Percentiles rank a stretch among this genome's conserved stretches.
Evolutionary conservation across 1,139 yeast species (phyloP).

Genomic region (Geotrichum carabidarum): DNA sequence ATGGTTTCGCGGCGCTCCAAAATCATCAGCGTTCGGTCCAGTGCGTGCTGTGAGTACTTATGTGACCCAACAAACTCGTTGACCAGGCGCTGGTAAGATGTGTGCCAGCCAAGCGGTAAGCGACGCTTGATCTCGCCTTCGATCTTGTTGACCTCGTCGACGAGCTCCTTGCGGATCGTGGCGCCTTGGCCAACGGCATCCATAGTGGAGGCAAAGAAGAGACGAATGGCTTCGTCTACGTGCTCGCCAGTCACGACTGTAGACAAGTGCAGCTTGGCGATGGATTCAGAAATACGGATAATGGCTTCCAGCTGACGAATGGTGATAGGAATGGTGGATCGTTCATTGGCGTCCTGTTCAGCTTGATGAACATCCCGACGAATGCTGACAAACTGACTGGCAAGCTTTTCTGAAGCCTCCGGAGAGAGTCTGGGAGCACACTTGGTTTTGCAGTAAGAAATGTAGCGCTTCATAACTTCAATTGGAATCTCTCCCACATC

Average conservation of each 20-base stretch:
- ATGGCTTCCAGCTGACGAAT: conserved; percentile 97
- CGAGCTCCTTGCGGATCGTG: conserved; percentile 47
- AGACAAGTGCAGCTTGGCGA: conserved; percentile 78
- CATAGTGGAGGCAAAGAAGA: conserved; percentile 96
- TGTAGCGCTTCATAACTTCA: conserved; percentile 84
- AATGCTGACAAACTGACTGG: conserved; percentile 92
- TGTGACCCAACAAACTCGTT: conserved; percentile 68
- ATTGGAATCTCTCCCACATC: conserved; percentile 86
- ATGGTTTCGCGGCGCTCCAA: conserved; percentile 83
- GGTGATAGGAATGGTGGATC: conserved; percentile 95
- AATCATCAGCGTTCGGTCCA: conserved; percentile 77
- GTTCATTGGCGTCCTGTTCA: conserved; percentile 77
- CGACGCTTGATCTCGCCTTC: conserved; percentile 85
- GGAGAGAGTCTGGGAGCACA: conserved; percentile 91
- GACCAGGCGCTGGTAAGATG: conserved; percentile 77
- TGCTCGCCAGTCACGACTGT: conserved; percentile 86
- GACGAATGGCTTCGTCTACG: conserved; percentile 90
- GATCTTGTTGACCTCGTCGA: conserved; percentile 67
- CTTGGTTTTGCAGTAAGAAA: conserved; percentile 79
- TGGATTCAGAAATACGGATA: conserved; percentile 88
- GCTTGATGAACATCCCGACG: conserved; percentile 76
- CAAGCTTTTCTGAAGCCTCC: conserved; percentile 84
- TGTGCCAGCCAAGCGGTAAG: conserved; percentile 94
- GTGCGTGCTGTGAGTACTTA: conserved; percentile 49
- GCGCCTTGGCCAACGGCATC: conserved; percentile 90